A percentile compares a stretch with the other conserved stretches of the same genome.
Conservation (phyloP, 805 yeast species). For the Nakazawaea holstii region DNA sequence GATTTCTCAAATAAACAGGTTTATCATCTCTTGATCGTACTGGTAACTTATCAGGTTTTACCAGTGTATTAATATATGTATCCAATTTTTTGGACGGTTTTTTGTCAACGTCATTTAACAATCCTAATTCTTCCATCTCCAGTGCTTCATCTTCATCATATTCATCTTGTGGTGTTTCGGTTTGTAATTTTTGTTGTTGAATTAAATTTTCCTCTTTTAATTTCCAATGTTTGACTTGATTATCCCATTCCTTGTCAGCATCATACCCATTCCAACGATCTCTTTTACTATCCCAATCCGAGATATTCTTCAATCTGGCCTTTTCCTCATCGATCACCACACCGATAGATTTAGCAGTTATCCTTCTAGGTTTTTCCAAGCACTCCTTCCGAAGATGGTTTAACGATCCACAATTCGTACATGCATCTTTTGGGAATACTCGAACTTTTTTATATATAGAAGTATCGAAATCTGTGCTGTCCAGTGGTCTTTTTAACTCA, state of each 20-base stretch:
- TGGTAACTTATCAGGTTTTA: conserved; percentile 28
- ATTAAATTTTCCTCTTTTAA: conserved; percentile 24
- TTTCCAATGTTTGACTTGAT: conserved; percentile 42
- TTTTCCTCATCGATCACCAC: conserved; percentile 12
- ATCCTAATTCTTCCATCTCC: conserved; percentile 36
- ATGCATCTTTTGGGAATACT: conserved; percentile 28
- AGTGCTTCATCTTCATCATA: conserved; percentile 38
- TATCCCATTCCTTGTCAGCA: conserved; percentile 49
- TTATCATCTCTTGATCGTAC: conserved; percentile 70
- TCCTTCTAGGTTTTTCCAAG: conserved; percentile 48
- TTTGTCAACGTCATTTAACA: conserved; percentile 17
- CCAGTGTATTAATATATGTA: conserved; percentile 11
- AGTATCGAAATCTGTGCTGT: conserved; percentile 5
- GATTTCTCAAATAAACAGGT: conserved; percentile 57
- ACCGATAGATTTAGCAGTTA: conserved; percentile 20
- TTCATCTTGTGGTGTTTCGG: conserved; percentile 12
- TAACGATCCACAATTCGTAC: conserved; percentile 55
- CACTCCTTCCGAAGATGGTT: conserved; percentile 50
- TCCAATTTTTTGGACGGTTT: not conserved
- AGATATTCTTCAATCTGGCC: conserved; percentile 21
- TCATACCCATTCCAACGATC: conserved; percentile 84
- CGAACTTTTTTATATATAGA: conserved; percentile 11
- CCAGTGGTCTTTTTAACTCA: conserved; percentile 10
- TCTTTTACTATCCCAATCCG: conserved; percentile 63
- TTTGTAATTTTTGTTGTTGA: conserved; percentile 9